A percentile compares a stretch with the other conserved stretches of the same genome.
Evolutionary conservation across 2,329 filamentous ascomycete genomes (phyloP).

Genomic region (Exophiala xenobiotica): DNA sequence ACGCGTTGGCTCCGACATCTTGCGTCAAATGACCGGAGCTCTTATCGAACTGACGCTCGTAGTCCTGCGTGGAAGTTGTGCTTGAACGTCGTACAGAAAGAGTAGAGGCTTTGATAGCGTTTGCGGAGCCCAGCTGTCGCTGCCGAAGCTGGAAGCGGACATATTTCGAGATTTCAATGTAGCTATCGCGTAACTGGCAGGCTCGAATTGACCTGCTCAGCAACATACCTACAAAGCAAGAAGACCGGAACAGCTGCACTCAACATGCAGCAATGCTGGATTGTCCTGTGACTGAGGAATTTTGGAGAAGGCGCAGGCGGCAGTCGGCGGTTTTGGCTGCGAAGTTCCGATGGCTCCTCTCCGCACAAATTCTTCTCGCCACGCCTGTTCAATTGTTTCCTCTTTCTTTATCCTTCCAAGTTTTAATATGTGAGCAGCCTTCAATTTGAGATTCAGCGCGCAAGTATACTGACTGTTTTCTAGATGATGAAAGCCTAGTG

Average conservation of each 20-base stretch:
- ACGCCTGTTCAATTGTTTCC: slow-evolving; percentile 47
- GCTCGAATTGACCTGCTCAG: slow-evolving; percentile 17
- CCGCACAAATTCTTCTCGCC: slow-evolving; percentile 32
- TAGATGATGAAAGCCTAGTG: slow-evolving; percentile 88
- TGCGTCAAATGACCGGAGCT: no score
- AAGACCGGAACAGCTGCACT: neutral
- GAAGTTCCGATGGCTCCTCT: slow-evolving; percentile 15
- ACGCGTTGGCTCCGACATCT: neutral
- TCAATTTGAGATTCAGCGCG: neutral
- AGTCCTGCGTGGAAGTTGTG: no score
- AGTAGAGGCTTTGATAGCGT: neutral
- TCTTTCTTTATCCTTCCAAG: slow-evolving; percentile 90
- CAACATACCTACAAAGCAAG: slow-evolving; percentile 4
- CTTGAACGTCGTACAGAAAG: slow-evolving; percentile 2
- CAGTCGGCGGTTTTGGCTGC: slow-evolving; percentile 1
- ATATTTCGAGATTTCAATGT: slow-evolving; percentile 41
- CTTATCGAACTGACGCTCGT: no score
- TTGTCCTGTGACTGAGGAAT: neutral
- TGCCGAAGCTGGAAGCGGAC: slow-evolving; percentile 29
- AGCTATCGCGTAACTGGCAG: slow-evolving; percentile 35
- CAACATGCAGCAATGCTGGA: neutral
- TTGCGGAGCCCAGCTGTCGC: neutral
- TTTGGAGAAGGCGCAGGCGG: slow-evolving; percentile 2
- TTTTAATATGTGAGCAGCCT: slow-evolving; percentile 83
- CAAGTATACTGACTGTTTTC: slow-evolving; percentile 11